Percentiles rank a stretch among this genome's conserved stretches.
Evolutionary conservation across 1,284 basidiomycete genomes (phyloP).

Genomic region (Fomitiporia mediterranea): DNA sequence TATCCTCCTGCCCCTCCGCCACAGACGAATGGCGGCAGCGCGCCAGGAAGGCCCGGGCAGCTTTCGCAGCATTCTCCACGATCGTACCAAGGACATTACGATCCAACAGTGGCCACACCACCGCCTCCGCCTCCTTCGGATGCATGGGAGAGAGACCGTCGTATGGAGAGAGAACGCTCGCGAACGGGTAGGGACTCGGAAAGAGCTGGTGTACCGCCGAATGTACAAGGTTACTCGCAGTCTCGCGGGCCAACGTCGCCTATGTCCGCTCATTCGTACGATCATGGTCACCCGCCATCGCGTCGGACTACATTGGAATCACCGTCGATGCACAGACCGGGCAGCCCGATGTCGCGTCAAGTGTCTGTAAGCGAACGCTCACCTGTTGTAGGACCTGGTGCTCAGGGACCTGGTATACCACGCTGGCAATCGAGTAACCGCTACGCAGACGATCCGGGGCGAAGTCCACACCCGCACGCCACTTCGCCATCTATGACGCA

Average conservation of each 20-base stretch:
- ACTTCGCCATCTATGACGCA: slow-evolving; percentile 22
- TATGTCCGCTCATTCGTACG: slow-evolving; percentile 16
- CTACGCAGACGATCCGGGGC: slow-evolving; percentile 42
- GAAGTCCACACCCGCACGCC: slow-evolving; percentile 34
- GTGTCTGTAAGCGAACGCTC: slow-evolving; percentile 8
- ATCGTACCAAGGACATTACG: slow-evolving; percentile 41
- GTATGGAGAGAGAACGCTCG: background rate
- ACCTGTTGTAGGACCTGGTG: slow-evolving; percentile 15
- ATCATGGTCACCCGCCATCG: slow-evolving; percentile 7
- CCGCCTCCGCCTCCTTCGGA: slow-evolving; percentile 32
- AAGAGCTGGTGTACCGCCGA: background rate
- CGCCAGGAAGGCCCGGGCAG: slow-evolving; percentile 45
- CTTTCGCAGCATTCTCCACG: slow-evolving; percentile 53
- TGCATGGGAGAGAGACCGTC: slow-evolving; percentile 37
- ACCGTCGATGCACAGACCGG: slow-evolving; percentile 5
- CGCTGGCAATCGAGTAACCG: slow-evolving; percentile 38
- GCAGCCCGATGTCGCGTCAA: background rate
- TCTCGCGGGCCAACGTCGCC: slow-evolving; percentile 16
- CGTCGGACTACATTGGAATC: slow-evolving; percentile 7
- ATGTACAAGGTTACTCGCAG: slow-evolving; percentile 8
- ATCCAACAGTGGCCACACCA: slow-evolving; percentile 33
- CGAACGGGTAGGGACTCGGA: slow-evolving; percentile 13
- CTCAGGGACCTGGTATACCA: slow-evolving; percentile 29
- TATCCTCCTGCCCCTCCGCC: slow-evolving; percentile 24
- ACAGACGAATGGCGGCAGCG: slow-evolving; percentile 39